These are phyloP conservation scores for Diaporthe citrichinensis DNA, from an alignment of 2,329 filamentous ascomycete genomes.

Conservation along the genomic window DNA sequence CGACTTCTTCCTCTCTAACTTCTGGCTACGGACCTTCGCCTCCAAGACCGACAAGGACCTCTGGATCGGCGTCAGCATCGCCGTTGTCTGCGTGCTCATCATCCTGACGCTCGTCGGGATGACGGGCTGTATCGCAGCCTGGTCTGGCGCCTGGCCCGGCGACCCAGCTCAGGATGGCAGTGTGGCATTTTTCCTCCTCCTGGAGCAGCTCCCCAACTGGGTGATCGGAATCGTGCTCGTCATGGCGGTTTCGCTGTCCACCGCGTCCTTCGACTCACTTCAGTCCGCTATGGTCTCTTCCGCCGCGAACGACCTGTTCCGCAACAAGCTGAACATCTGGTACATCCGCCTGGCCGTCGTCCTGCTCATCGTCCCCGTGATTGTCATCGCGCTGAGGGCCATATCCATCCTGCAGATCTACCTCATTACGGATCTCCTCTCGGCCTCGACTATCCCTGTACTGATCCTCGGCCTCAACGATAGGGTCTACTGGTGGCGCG, in stretches of 20 bases:
- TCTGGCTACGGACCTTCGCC: constrained; percentile 88
- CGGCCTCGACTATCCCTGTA: constrained; percentile 81
- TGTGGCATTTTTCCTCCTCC: constrained; percentile 81
- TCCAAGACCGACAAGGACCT: constrained; percentile 85
- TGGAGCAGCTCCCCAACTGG: constrained; percentile 81
- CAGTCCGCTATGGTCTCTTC: constrained; percentile 90
- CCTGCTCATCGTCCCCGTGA: constrained; percentile 79
- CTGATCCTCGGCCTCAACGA: constrained; percentile 80
- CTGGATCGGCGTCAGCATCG: constrained; percentile 79
- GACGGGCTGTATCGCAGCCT: constrained; percentile 81
- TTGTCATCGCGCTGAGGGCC: constrained; percentile 80
- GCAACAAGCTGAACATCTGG: constrained; percentile 84
- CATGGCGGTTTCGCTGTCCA: constrained; percentile 83
- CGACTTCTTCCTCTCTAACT: constrained; percentile 88
- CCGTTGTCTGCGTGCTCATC: constrained; percentile 74
- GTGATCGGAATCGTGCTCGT: constrained; percentile 86
- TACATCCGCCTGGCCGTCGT: constrained; percentile 79
- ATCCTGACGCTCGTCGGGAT: constrained; percentile 81
- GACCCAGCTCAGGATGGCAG: constrained; percentile 72
- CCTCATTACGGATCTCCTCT: constrained; percentile 85
- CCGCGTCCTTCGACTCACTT: constrained; percentile 83
- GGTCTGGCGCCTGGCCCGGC: constrained; percentile 81
- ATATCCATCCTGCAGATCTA: constrained; percentile 86
- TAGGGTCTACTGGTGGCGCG: constrained; percentile 79
- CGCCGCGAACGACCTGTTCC: constrained; percentile 86